Evolutionary conservation across 1,284 basidiomycete genomes (phyloP).

Genomic region (Ceraceosorus guamensis): DNA sequence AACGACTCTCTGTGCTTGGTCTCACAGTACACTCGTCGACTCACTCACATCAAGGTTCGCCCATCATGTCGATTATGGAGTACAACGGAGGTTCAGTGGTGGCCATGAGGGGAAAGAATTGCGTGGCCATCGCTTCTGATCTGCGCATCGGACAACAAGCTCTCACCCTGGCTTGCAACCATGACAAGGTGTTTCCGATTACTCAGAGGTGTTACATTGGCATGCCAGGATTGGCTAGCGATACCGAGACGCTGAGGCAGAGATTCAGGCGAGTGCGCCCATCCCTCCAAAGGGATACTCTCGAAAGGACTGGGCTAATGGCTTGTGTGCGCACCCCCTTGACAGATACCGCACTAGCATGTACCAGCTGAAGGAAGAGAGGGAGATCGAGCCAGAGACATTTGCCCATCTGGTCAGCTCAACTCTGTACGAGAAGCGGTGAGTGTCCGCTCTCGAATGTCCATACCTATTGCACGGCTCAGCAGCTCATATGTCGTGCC

Average conservation of each 20-base stretch:
- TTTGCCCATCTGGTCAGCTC: conserved; percentile 93
- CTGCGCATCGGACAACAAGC: conserved; percentile 84
- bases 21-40: no score
- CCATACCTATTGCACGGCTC: no score
- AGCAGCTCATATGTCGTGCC: no score
- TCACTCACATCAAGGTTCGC: neutral
- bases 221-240: conserved; percentile 84
- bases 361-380: conserved; percentile 99
- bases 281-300: no score
- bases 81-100: conserved; percentile 93
- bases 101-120: conserved; percentile 98
- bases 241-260: conserved; percentile 75
- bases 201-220: conserved; percentile 89
- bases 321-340: no score
- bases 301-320: no score
- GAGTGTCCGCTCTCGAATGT: no score
- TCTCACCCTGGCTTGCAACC: conserved; percentile 80
- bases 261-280: no score
- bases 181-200: conserved; percentile 92
- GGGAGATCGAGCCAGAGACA: conserved; percentile 90
- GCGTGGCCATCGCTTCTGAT: conserved; percentile 97
- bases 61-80: conserved; percentile 54
- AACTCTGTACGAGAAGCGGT: conserved; percentile 89
- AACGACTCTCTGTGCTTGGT: no score
- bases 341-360: conserved; percentile 96